Base-by-base conservation (phyloP, 2,329 filamentous ascomycete genomes). In the Ambrosiella xylebori region DNA sequence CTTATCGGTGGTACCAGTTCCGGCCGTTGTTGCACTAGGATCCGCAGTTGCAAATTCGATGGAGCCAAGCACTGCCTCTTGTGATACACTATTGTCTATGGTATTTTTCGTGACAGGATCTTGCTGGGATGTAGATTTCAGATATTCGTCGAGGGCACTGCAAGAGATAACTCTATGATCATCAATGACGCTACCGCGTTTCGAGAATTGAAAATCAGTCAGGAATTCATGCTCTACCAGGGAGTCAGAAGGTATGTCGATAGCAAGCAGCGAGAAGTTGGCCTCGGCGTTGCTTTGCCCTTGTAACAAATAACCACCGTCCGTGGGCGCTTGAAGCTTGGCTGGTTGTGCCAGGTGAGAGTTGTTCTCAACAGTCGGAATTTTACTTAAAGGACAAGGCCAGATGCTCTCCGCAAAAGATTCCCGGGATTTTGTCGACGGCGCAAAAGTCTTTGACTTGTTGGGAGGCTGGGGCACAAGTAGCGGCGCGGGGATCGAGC, bases 191-290 rank as follows among this genome's bases (percentile, higher is more conserved):
- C 80, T 83, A 63, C 80, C 80, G 63, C 80, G 74, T 62, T 81
- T 80, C 59, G 80, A 82, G 65, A 84, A 84, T 63, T 74, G 74
- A 63, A 84, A 68, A 58, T 73, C 71, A 62, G 70, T 73, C 65
- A 83, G 67, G 65, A 79, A 77, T 64, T 76, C 77, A 70, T 81
- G 76, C 61, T 80, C 79, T 62, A 81, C 69, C 58, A 82, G 70
- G 64, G 68, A 72, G 59, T 77, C 76, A 57, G 74, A 76, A 49
- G 79, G 79, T 64, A 83, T 81, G 59, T 69, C 66, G 54, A 80
- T 76, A 65, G 72, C 75, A 65, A 83, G 73, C 60, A 78, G 77
- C 61, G 71, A 71, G 64, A 75, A 78, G 36, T n/a, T 7, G 7
- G 8, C 27, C 44, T 17, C 8, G 37, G 52, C 38, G 52, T 9